Evolutionary conservation across 495 filamentous ascomycete species (phyloP), one percentile per base, ranked within the genome.

Genomic region (Articulospora tetracladia): DNA sequence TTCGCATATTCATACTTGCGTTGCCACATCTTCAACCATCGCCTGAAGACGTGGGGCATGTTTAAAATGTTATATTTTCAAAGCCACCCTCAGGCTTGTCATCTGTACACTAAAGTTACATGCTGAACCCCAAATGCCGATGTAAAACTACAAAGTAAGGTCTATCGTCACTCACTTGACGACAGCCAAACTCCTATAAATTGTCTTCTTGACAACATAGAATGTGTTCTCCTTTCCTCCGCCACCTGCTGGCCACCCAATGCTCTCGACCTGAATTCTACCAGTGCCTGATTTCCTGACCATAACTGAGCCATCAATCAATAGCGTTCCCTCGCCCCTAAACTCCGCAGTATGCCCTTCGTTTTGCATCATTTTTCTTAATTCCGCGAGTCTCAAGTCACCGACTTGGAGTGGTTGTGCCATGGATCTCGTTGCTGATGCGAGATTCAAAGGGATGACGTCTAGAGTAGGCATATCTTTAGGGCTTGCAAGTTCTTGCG

Each of bases 351-450:
- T 90, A 71, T 97, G 91, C 1, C 93, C 93, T 22, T 87, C 81
- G 19, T 79, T 78, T 57, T 90, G 85, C 84, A 99, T 87, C 25
- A 91, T 82, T 62, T 88, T 87, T 50, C 95, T 80, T 52, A 99
- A 74, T 70, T 97, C 92, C 0, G 94, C 92, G 15, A 99, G 80
- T 19, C 94, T 81, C 19, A 98, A 77, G 67, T 99, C 94, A 57
- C 94, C 94, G 23, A 98, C 95, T 69, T 98, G 95, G 12, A 99
- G 81, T 10, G 95, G 92, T 34, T 93, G 92, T 8, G 91, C 85
- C 56, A 89, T 82, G 13, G 88, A 88, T 48, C 89, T 80, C 3
- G 86, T 88, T 0, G 90, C 86, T 1, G 90, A 86, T 8, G 86
- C 85, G 73, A 94, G 82, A 64, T 77, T 89, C n/a, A 80, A 76